Evolutionary conservation across 345 rosid species (phyloP), one percentile per base, ranked within the genome.

Genomic region (Kandelia obovata): DNA sequence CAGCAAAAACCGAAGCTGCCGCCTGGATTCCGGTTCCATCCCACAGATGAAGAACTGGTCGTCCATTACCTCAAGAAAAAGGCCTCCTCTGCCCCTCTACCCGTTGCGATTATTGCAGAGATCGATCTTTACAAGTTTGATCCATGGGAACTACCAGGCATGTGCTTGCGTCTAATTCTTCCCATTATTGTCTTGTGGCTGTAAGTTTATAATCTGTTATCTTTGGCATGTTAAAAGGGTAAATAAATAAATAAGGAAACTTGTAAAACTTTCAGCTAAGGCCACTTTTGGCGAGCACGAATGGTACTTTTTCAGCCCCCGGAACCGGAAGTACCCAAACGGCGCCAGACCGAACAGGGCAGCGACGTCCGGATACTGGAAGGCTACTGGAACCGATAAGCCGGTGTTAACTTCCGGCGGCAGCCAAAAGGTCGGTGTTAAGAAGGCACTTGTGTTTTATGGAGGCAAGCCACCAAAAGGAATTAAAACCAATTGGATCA

Each of bases 381-480:
- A 77, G 70, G 80, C 80, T 20, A 77, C 80, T 1, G 80, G 80
- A 34, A 77, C 80, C 7, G 80, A 77, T 64, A 77, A 77, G 61
- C 80, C 80, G 10, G 67, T 77, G 9, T 49, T 77, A 52, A 64
- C 73, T 21, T 72, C 73, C 0, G 80, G 73, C 0, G 76, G 80
- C 21, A 68, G 76, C 9, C 76, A 67, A 30, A 77, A 77, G 43
- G 76, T 77, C 13, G 80, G 80, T 7, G 80, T 77, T n/a, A 77
- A 77, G 28, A 77, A 77, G 64, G 80, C 80, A 0, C 80, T 77
- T 4, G 80, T 77, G 43, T 77, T 77, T 65, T 77, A 77, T 61
- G 76, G 80, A n/a, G 80, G 80, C 7, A 77, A 77, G 62, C 80
- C 80, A 5, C 77, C 80, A 11, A 77, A 68, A 72, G 80, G 80